Percentiles rank a stretch among this genome's conserved stretches.
Conservation (phyloP, 495 filamentous ascomycete species). For the Evansstolkia leycettana region DNA sequence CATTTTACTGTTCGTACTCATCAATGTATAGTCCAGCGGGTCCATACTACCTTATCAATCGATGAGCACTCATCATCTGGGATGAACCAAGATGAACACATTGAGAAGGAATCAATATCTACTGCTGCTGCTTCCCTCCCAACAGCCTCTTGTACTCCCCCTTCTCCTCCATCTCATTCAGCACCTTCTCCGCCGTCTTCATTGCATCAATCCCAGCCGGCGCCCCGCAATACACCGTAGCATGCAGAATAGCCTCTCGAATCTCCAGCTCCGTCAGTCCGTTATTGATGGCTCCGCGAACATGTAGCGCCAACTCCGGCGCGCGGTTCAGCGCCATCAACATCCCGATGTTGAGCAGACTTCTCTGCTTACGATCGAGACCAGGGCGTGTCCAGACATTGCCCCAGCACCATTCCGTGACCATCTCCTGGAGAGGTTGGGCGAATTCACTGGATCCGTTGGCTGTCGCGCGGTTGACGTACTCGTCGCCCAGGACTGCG, state of each 20-base stretch:
- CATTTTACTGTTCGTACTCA: too few species aligned
- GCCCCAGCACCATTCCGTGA: slow-evolving; percentile 45
- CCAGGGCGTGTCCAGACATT: slow-evolving; percentile 41
- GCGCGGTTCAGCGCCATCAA: slow-evolving; percentile 38
- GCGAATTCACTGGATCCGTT: slow-evolving; percentile 36
- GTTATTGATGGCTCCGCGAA: slow-evolving; percentile 42
- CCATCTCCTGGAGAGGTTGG: slow-evolving; percentile 36
- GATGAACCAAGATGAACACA: too few species aligned
- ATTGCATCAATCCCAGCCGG: slow-evolving; percentile 23
- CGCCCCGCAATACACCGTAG: slow-evolving; percentile 41
- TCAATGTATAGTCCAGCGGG: too few species aligned
- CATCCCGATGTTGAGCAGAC: slow-evolving; percentile 40
- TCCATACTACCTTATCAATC: too few species aligned
- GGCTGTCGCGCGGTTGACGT: slow-evolving; percentile 31
- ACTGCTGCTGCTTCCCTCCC: too few species aligned
- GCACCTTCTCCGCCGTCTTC: too few species aligned
- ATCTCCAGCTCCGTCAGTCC: slow-evolving; percentile 41
- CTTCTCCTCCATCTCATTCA: too few species aligned
- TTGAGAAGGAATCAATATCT: too few species aligned
- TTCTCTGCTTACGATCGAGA: slow-evolving; percentile 39
- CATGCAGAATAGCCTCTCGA: slow-evolving; percentile 40
- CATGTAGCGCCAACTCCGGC: slow-evolving; percentile 40
- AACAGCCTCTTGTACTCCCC: too few species aligned
- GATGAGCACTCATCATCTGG: too few species aligned
- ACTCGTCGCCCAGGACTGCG: slow-evolving; percentile 36